Evolutionary conservation across 2,329 filamentous ascomycete genomes (phyloP), one percentile per base, ranked within the genome.

Genomic region (Trichoderma atrobrunneum): DNA sequence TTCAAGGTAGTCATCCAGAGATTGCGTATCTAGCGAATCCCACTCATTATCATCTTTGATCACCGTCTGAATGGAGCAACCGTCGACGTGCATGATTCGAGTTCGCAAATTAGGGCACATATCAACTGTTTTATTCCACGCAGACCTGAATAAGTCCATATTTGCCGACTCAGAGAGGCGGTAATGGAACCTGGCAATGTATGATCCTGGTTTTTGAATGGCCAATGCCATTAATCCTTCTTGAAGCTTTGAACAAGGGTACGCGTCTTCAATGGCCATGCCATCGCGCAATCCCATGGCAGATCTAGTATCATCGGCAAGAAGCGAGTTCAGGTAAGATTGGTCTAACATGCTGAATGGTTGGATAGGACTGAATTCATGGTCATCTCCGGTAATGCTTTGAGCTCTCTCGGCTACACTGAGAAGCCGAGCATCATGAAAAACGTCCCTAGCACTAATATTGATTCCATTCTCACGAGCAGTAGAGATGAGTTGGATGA

Each of bases 141-240:
- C 72, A 8, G 24, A 12, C 1, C 56, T 54, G 18, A 76, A 73
- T 1, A 24, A 5, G 0, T 34, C 7, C 2, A 72, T 12, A 5
- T 57, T 24, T 8, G 43, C 34, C 0, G 48, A 14, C 3, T n/a
- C 3, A 1, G 56, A 61, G n/a, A 73, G 21, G 3, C 39, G 39
- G 6, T 72, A 69, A 24, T 69, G 39, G 3, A 59, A 61, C 7
- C 36, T 59, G 11, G 26, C 60, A 3, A 59, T 43, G 36, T 75
- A 74, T 0, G 72, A 59, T 0, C 72, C 68, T 3, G 72, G 61
- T 32, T 74, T 63, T 21, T 69, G 71, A 6, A 59, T 43, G 0
- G 73, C 64, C 3, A 75, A 5, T 2, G 73, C 67, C 59, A 75
- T 68, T 2, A 75, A n/a, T 0, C 73, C 74, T 60, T 74, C 73